Percentiles rank a stretch among this genome's conserved stretches.
Conservation (phyloP, 2,329 filamentous ascomycete genomes). For the Lojkania enalia region DNA sequence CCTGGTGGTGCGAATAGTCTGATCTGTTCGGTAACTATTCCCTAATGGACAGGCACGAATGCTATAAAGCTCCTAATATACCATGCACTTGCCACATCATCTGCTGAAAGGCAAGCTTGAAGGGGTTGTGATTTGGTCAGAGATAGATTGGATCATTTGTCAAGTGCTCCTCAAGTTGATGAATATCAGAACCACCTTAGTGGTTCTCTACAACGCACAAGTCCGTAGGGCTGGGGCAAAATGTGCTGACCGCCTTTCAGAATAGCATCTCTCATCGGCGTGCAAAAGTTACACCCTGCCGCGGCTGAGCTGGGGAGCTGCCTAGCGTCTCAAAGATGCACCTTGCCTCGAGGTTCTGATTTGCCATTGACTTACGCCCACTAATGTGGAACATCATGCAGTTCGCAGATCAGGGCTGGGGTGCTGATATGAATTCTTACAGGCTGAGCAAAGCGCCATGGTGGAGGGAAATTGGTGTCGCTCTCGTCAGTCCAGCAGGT, state of each 20-base stretch:
- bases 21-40: slow-evolving; percentile 19
- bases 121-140: slow-evolving; percentile 19
- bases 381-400: slow-evolving; percentile 21
- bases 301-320: slow-evolving; percentile 17
- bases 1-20: slow-evolving; percentile 22
- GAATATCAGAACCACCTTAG: too few species aligned
- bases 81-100: slow-evolving; percentile 15
- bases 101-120: slow-evolving; percentile 19
- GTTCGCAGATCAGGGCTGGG: slow-evolving; percentile 15
- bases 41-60: slow-evolving; percentile 25
- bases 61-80: slow-evolving; percentile 21
- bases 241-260: too few species aligned
- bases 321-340: slow-evolving; percentile 21
- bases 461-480: background rate
- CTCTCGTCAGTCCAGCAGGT: background rate
- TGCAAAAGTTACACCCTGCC: slow-evolving; percentile 22
- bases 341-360: slow-evolving; percentile 20
- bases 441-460: slow-evolving; percentile 26
- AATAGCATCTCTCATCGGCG: too few species aligned
- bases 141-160: slow-evolving; percentile 21
- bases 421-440: slow-evolving; percentile 16
- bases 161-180: slow-evolving; percentile 13
- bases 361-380: slow-evolving; percentile 17
- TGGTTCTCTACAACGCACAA: too few species aligned
- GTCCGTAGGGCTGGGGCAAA: too few species aligned